Conservation (phyloP, 2,329 filamentous ascomycete genomes). For the Talaromyces pinophilus region DNA sequence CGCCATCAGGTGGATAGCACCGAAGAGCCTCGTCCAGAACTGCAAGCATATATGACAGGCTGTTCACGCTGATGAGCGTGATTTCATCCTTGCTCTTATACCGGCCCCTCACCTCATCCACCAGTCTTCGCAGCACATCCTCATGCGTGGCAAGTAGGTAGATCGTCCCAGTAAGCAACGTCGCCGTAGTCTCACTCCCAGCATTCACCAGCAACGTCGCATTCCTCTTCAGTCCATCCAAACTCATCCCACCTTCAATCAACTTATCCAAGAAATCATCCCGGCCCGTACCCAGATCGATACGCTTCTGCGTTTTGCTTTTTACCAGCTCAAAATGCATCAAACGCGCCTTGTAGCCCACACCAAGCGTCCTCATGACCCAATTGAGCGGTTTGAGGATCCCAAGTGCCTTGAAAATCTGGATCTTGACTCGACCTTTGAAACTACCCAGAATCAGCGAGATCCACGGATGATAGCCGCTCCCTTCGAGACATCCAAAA, state of each 20-base stretch:
- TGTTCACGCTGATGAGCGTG: not conserved
- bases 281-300: not conserved
- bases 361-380: not conserved
- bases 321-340: not conserved
- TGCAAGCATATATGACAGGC: not conserved
- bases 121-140: not conserved
- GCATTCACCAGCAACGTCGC: not conserved
- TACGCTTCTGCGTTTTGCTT: not conserved
- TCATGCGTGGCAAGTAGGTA: not conserved
- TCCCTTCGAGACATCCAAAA: not conserved
- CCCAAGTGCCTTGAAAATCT: slow-evolving; percentile 3
- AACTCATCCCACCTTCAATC: not conserved
- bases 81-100: not conserved
- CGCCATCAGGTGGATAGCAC: not conserved
- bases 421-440: slow-evolving; percentile 8
- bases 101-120: not conserved
- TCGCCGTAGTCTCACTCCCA: not conserved
- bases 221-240: not conserved
- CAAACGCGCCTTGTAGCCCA: not conserved
- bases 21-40: not conserved
- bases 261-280: not conserved
- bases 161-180: not conserved
- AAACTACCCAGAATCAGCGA: slow-evolving; percentile 2
- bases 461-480: not conserved
- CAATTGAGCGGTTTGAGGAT: not conserved